Evolutionary conservation across 441 rosid species (phyloP).

Genomic region (Adansonia madagascariensis): DNA sequence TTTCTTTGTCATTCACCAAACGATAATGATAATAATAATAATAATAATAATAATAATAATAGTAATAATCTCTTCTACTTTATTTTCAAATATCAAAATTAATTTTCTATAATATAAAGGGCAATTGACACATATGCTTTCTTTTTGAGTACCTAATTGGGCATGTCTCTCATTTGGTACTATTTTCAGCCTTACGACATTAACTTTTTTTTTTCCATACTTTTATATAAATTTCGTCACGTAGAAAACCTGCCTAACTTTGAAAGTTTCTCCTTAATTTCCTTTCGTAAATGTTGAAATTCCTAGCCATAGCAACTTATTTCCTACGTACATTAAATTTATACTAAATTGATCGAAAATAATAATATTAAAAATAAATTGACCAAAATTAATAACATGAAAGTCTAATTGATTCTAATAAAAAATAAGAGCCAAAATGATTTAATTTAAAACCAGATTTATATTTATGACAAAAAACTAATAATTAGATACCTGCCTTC

Average conservation of each 20-base stretch:
- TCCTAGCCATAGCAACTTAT: not conserved
- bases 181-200: not conserved
- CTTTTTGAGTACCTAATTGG: not conserved
- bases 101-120: not conserved
- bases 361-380: not conserved
- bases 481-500: too few species aligned
- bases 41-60: too few species aligned
- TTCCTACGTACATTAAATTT: not conserved
- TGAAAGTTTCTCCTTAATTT: not conserved
- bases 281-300: not conserved
- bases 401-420: too few species aligned
- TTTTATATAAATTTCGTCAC: not conserved
- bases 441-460: too few species aligned
- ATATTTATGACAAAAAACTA: too few species aligned
- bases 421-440: too few species aligned
- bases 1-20: slow-evolving; percentile 4
- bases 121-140: not conserved
- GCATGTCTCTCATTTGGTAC: not conserved
- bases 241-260: not conserved
- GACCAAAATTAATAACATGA: too few species aligned
- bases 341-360: not conserved
- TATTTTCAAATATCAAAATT: not conserved
- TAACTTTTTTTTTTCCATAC: not conserved
- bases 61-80: not conserved
- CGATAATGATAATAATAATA: too few species aligned